These are phyloP conservation scores for Verticillium longisporum DNA, from an alignment of 2,329 filamentous ascomycete genomes.

Conservation along the genomic window DNA sequence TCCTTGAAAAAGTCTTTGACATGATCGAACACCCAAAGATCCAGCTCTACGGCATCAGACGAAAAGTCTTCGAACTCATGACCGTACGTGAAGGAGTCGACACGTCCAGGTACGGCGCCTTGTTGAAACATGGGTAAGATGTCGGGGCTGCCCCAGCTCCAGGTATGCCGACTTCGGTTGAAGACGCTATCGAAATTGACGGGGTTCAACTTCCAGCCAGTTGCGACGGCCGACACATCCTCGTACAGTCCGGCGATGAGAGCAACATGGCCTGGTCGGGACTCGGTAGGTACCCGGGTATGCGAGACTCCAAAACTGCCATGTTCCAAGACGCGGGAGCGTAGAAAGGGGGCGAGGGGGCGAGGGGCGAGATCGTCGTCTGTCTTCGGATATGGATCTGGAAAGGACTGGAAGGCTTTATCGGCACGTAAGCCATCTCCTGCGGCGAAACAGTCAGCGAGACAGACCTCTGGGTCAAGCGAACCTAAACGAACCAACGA, in stretches of 20 bases:
- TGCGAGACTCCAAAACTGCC: constrained; percentile 97
- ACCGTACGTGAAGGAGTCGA: constrained; percentile 81
- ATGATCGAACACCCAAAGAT: constrained; percentile 92
- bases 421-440: constrained; percentile 92
- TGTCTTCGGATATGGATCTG: constrained; percentile 69
- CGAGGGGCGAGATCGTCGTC: constrained; percentile 63
- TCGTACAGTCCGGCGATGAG: constrained; percentile 95
- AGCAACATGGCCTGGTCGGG: constrained; percentile 90
- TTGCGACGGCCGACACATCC: constrained; percentile 94
- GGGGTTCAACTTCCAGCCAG: constrained; percentile 96
- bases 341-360: constrained; percentile 83
- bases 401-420: constrained; percentile 92
- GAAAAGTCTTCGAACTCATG: constrained; percentile 88
- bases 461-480: neutral
- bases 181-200: constrained; percentile 99
- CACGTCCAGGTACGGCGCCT: constrained; percentile 79
- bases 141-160: constrained; percentile 98
- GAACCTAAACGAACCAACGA: constrained; percentile 62
- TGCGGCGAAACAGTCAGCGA: constrained; percentile 20
- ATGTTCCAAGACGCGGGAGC: constrained; percentile 78
- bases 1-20: constrained; percentile 81
- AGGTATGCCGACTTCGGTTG: constrained; percentile 92
- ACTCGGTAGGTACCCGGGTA: constrained; percentile 94
- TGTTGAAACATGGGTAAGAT: constrained; percentile 96
- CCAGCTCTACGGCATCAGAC: constrained; percentile 70